Evolutionary conservation across 345 rosid species (phyloP).

Genomic region (Moricandia arvensis): DNA sequence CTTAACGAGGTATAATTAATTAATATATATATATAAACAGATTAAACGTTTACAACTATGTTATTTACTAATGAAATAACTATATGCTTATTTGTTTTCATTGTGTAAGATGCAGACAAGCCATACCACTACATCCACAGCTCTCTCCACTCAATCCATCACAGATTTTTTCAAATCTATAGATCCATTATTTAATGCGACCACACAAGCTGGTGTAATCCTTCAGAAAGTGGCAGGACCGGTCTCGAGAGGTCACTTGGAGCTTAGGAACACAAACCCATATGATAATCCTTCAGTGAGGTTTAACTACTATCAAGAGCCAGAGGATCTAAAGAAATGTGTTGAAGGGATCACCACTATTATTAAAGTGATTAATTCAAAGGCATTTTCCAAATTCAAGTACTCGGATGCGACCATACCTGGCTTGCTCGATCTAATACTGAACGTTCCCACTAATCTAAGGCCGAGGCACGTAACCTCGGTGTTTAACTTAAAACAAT

Average conservation of each 20-base stretch:
- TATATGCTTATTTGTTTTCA: neutral
- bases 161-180: neutral
- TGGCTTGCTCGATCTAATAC: conserved; percentile 41
- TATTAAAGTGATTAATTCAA: conserved; percentile 51
- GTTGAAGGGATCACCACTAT: conserved; percentile 56
- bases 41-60: neutral
- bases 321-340: conserved; percentile 58
- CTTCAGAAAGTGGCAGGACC: conserved; percentile 1
- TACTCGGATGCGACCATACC: conserved; percentile 37
- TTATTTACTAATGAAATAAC: neutral
- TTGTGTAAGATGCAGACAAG: neutral
- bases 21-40: neutral
- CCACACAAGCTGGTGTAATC: neutral
- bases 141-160: neutral
- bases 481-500: conserved; percentile 48
- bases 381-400: conserved; percentile 55
- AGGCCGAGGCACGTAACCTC: conserved; percentile 50
- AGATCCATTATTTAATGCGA: neutral
- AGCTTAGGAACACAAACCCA: conserved; percentile 29
- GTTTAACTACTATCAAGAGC: conserved; percentile 72
- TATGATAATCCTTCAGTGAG: conserved; percentile 62
- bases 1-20: conserved; percentile 40
- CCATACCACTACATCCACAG: neutral
- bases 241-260: conserved; percentile 10
- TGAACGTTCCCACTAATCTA: conserved; percentile 52